phyloP scores from a whole-genome alignment of 257 asterid species.

The Fraxinus americana region DNA sequence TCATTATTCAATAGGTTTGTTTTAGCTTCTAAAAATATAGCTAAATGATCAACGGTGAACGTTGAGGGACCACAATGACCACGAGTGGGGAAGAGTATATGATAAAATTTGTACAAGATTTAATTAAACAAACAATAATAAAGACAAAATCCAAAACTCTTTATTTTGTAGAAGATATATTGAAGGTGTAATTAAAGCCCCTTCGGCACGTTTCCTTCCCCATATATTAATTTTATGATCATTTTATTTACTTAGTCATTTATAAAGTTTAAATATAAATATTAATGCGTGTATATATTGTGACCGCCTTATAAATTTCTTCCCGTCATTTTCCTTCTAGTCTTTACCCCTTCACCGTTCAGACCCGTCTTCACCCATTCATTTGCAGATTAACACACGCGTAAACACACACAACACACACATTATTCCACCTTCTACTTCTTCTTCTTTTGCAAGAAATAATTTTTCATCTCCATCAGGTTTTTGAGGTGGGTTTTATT shows the following conservation, averaged over 20 bases:
- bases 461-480: no score
- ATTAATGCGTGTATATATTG: constrained; percentile 1
- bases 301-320: constrained; percentile 42
- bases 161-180: constrained; percentile 30
- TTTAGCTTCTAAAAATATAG: no score
- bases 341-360: constrained; percentile 33
- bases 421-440: neutral
- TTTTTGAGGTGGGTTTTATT: no score
- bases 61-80: neutral
- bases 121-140: constrained; percentile 8
- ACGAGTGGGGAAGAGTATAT: neutral
- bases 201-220: constrained; percentile 42
- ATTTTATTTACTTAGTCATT: neutral
- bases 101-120: neutral
- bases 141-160: constrained; percentile 22
- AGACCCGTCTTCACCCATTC: constrained; percentile 29
- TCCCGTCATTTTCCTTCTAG: constrained; percentile 33
- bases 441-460: no score
- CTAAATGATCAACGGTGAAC: no score
- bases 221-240: constrained; percentile 12
- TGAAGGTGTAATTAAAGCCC: constrained; percentile 31
- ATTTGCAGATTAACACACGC: constrained; percentile 15
- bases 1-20: no score
- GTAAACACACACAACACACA: neutral
- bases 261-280: neutral